Conservation (phyloP, 768 basidiomycete species). For the Hypsizygus marmoreus region DNA sequence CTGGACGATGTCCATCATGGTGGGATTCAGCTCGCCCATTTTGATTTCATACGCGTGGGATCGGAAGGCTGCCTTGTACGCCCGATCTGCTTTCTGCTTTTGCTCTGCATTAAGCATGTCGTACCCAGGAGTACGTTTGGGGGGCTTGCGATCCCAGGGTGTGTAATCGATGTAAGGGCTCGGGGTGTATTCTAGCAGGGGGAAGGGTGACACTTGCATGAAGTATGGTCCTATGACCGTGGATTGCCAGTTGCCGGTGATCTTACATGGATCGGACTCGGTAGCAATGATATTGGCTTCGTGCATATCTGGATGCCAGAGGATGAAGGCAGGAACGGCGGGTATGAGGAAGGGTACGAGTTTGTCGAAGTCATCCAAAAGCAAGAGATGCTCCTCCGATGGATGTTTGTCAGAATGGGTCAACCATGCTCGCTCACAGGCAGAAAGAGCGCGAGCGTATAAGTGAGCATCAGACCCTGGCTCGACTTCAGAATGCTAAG, state of each 20-base stretch:
- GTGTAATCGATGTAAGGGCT: too few relatives aligned
- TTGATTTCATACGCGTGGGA: too few relatives aligned
- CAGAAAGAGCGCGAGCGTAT: neutral
- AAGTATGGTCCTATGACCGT: slow-evolving; percentile 16
- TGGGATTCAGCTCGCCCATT: too few relatives aligned
- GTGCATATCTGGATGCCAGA: slow-evolving; percentile 33
- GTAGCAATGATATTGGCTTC: slow-evolving; percentile 26
- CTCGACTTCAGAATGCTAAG: slow-evolving; percentile 18
- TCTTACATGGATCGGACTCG: slow-evolving; percentile 16
- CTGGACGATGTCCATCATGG: too few relatives aligned
- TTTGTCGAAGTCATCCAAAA: slow-evolving; percentile 19
- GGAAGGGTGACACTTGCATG: slow-evolving; percentile 10
- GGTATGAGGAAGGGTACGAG: slow-evolving; percentile 28
- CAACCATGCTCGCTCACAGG: slow-evolving; percentile 1
- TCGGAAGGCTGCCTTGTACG: too few relatives aligned
- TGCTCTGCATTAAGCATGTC: too few relatives aligned
- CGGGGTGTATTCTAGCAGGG: too few relatives aligned
- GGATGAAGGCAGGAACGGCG: slow-evolving; percentile 19
- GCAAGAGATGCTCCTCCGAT: slow-evolving; percentile 14
- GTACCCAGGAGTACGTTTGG: too few relatives aligned
- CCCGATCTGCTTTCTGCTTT: too few relatives aligned
- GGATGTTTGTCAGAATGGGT: slow-evolving; percentile 10
- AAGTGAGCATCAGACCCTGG: slow-evolving; percentile 6
- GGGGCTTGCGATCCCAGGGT: too few relatives aligned
- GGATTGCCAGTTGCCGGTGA: slow-evolving; percentile 32